Evolutionary conservation across 106 monocot species (phyloP).

Genomic region (Apostasia ramifera): DNA sequence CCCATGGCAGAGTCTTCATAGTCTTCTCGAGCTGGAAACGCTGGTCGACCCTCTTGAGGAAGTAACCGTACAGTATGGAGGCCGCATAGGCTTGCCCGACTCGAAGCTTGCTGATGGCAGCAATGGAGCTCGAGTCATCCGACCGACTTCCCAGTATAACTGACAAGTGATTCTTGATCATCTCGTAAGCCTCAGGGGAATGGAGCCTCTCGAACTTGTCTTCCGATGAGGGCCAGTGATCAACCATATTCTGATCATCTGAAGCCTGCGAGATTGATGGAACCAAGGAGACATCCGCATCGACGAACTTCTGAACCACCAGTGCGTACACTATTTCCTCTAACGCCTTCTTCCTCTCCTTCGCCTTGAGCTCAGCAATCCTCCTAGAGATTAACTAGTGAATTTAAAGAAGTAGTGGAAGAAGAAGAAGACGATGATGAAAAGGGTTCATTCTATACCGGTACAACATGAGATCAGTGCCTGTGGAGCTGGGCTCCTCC

Average conservation of each 20-base stretch:
- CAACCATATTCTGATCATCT: constrained; percentile 22
- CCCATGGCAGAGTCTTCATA: constrained; percentile 64
- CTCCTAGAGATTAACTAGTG: constrained; percentile 28
- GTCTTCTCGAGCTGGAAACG: constrained; percentile 78
- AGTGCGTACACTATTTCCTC: constrained; percentile 74
- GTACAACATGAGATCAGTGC: constrained; percentile 55
- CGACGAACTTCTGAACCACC: constrained; percentile 70
- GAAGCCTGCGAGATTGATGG: constrained; percentile 34
- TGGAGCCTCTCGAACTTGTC: constrained; percentile 51
- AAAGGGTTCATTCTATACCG: constrained; percentile 6
- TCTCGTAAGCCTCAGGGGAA: constrained; percentile 65
- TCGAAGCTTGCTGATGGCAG: constrained; percentile 56
- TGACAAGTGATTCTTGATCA: constrained; percentile 62
- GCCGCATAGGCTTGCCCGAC: constrained; percentile 82
- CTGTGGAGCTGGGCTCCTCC: constrained; percentile 33
- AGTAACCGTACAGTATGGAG: constrained; percentile 79
- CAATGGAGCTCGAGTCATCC: constrained; percentile 26
- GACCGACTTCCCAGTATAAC: constrained; percentile 52
- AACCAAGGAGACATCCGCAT: constrained; percentile 52
- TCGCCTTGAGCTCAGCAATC: constrained; percentile 70
- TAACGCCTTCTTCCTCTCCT: constrained; percentile 51
- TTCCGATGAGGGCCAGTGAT: constrained; percentile 33
- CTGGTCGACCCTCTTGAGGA: constrained; percentile 70
- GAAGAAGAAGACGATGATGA: neutral
- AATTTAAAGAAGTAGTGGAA: neutral